Base-by-base conservation (phyloP, 164 flowering plant genomes). In the Malania oleifera region DNA sequence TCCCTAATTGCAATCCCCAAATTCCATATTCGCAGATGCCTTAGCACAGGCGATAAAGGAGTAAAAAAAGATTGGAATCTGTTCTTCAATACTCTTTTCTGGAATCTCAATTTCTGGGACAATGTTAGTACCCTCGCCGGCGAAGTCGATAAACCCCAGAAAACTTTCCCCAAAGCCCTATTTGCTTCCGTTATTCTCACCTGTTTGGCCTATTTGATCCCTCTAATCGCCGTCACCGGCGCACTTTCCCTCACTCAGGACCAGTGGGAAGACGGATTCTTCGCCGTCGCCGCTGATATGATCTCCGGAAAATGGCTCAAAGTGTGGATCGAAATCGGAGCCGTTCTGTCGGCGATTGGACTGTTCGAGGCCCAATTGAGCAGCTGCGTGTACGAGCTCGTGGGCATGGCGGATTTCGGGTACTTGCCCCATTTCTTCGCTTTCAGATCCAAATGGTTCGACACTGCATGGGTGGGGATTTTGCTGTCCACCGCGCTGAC, bases 61-160 rank as follows among this genome's bases (percentile, higher is more conserved):
- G 73, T 68, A 12, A 67, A 80, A 22, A 81, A 62, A 52, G 89
- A 91, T 46, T 91, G 98, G 98, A 82, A 52, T 24, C 52, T 84
- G 26, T 89, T 31, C 68, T 78, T 85, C 69, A 91, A 89, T 55
- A 89, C 96, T 12, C 81, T 89, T 1, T 91, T 91, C 53, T 89
- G 98, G 96, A 91, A 91, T 56, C 65, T 89, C 64, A 91, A 91
- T 60, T 91, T 83, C 47, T 91, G 95, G 96, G 98, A 91, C 61
- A 89, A 71, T 59, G 96, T 82, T 0, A 89, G 95, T 25, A 86
- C 98, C 14, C 49, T 87, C 22, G 89, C 86, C 8, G 79, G 79
- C 0, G 82, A 77, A 61, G 79, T 77, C 0, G 79, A 72, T 2
- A 53, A 52, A 0, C 81, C 82, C 15, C 73, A 60, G 39, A 78